A percentile compares a stretch with the other conserved stretches of the same genome.
phyloP scores from a whole-genome alignment of 108 stramenopile species.

The Skeletonema menzelii region DNA sequence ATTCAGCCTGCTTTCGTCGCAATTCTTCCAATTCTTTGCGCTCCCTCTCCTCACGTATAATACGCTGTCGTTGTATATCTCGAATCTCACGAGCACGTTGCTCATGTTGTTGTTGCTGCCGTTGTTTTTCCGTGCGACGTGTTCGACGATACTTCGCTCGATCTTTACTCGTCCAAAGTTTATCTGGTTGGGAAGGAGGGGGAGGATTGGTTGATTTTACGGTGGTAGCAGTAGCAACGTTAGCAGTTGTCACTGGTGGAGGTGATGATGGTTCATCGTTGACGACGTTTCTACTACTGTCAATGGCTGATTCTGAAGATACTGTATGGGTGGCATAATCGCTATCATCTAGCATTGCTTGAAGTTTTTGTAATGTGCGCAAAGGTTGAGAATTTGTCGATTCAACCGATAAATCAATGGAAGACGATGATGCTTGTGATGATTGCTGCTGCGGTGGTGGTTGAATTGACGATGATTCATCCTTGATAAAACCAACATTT shows the following conservation, averaged over 20 bases:
- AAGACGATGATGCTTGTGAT: not conserved
- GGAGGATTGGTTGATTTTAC: conserved; percentile 2
- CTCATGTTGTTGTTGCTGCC: conserved; percentile 22
- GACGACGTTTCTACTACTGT: not conserved
- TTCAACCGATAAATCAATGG: not conserved
- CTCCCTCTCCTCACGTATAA: conserved; percentile 36
- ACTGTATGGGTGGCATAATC: conserved; percentile 72
- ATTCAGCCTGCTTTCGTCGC: conserved; percentile 25
- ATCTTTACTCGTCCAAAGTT: conserved; percentile 85
- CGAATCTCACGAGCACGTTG: conserved; percentile 32
- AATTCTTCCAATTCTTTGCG: conserved; percentile 38
- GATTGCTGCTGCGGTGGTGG: not conserved
- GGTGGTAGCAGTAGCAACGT: not conserved
- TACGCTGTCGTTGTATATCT: conserved; percentile 41
- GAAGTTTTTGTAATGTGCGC: conserved; percentile 72
- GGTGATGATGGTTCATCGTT: conserved; percentile 10
- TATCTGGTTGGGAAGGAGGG: conserved; percentile 15
- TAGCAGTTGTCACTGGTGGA: not conserved
- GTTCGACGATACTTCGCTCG: conserved; percentile 70
- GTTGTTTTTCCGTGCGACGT: conserved; percentile 39
- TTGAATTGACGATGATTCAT: not conserved
- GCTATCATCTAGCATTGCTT: conserved; percentile 85
- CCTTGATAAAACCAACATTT: not conserved
- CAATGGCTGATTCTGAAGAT: conserved; percentile 10
- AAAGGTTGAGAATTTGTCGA: conserved; percentile 60